A percentile compares a stretch with the other conserved stretches of the same genome.
Conservation (phyloP, 2,329 filamentous ascomycete species). For the Neobulgaria alba region DNA sequence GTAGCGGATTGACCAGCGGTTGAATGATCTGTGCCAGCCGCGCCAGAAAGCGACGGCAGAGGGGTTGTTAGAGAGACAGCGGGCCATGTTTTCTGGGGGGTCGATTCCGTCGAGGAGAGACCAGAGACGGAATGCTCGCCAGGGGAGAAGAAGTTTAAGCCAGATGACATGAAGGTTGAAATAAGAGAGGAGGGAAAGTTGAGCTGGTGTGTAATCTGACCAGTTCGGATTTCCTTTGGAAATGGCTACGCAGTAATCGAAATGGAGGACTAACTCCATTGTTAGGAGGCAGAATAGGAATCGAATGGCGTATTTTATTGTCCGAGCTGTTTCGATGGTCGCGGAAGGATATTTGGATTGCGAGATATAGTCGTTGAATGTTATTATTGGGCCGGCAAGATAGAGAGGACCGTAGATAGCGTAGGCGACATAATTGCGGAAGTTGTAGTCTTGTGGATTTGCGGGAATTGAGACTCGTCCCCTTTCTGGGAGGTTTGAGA, state of each 20-base stretch:
- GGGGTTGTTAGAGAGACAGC: constrained; percentile 93
- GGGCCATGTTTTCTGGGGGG: constrained; percentile 95
- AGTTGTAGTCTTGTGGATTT: constrained; percentile 59
- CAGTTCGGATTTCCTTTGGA: constrained; percentile 72
- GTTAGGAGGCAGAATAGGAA: constrained; percentile 71
- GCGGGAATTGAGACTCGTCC: constrained; percentile 77
- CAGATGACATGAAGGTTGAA: constrained; percentile 97
- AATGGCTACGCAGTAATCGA: constrained; percentile 88
- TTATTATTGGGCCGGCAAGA: constrained; percentile 84
- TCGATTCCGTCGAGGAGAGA: constrained; percentile 82
- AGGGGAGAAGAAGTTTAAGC: constrained; percentile 92
- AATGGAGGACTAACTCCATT: constrained; percentile 91
- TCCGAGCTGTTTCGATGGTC: constrained; percentile 63
- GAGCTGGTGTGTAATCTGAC: constrained; percentile 74
- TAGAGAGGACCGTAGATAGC: constrained; percentile 88
- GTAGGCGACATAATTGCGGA: constrained; percentile 85
- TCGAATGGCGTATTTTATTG: constrained; percentile 71
- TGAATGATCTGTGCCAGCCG: constrained; percentile 90
- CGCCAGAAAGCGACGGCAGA: constrained; percentile 90
- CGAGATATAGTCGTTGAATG: constrained; percentile 95
- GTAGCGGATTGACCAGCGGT: constrained; percentile 90
- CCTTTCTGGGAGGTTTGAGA: constrained; percentile 74
- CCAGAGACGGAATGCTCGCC: constrained; percentile 99
- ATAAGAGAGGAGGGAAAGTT: constrained; percentile 84
- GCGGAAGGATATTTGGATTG: constrained; percentile 68